phyloP scores from a whole-genome alignment of 805 yeast species.

The Cyberlindnera petersonii region DNA sequence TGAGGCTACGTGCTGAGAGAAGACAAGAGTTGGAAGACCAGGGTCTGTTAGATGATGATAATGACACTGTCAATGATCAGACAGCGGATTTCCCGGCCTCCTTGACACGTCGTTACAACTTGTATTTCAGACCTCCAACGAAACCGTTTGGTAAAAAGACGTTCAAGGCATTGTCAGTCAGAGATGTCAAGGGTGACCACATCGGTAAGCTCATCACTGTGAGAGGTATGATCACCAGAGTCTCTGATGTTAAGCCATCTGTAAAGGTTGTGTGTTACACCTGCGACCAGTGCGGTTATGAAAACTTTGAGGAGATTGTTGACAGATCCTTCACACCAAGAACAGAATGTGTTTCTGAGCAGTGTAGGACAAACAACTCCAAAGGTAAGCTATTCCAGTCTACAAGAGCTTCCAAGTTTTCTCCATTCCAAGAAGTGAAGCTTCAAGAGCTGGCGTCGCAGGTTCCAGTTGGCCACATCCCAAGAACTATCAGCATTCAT shows the following conservation, averaged over 20 bases:
- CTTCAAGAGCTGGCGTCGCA: slow-evolving; percentile 93
- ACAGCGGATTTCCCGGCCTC: slow-evolving; percentile 74
- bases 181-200: slow-evolving; percentile 80
- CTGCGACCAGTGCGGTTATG: slow-evolving; percentile 96
- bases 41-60: slow-evolving; percentile 28
- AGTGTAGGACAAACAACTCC: slow-evolving; percentile 72
- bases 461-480: slow-evolving; percentile 98
- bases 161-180: slow-evolving; percentile 69
- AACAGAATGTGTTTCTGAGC: slow-evolving; percentile 76
- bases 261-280: slow-evolving; percentile 91
- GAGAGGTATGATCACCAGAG: slow-evolving; percentile 92
- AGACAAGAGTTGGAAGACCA: slow-evolving; percentile 54
- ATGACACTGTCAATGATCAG: slow-evolving; percentile 28
- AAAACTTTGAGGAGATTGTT: slow-evolving; percentile 91
- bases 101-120: slow-evolving; percentile 78
- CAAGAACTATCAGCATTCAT: slow-evolving; percentile 79
- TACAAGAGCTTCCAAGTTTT: slow-evolving; percentile 93
- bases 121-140: slow-evolving; percentile 82
- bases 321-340: slow-evolving; percentile 84
- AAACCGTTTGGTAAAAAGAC: slow-evolving; percentile 27
- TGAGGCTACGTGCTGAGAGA: slow-evolving; percentile 63
- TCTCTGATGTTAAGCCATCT: slow-evolving; percentile 92
- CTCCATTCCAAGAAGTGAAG: slow-evolving; percentile 92
- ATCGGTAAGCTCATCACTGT: slow-evolving; percentile 87
- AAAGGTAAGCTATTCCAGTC: slow-evolving; percentile 89